A percentile compares a stretch with the other conserved stretches of the same genome.
These are phyloP conservation scores for Verticillium nonalfalfae DNA, from an alignment of 2,329 filamentous ascomycete genomes.

Conservation along the genomic window DNA sequence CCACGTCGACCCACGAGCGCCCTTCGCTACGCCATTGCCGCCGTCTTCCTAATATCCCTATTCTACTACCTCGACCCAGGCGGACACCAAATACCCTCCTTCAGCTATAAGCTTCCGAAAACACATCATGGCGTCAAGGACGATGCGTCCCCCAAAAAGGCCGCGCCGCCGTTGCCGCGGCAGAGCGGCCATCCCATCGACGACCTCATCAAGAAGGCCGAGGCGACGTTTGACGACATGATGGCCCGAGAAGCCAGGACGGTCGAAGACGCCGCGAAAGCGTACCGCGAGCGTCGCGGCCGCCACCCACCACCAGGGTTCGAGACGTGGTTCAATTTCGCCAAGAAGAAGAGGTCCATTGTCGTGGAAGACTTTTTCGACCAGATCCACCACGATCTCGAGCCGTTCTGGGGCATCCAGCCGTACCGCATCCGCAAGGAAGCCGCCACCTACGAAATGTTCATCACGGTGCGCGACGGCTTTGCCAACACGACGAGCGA, in stretches of 20 bases:
- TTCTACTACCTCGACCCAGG: slow-evolving; percentile 21
- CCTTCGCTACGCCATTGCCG: slow-evolving; percentile 56
- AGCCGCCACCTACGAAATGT: slow-evolving; percentile 51
- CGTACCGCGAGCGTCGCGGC: slow-evolving; percentile 38
- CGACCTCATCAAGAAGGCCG: slow-evolving; percentile 31
- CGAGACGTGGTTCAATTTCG: slow-evolving; percentile 39
- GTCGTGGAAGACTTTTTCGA: slow-evolving; percentile 44
- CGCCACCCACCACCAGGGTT: slow-evolving; percentile 43
- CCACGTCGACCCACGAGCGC: slow-evolving; percentile 36
- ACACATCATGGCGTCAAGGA: not conserved
- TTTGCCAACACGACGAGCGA: slow-evolving; percentile 44
- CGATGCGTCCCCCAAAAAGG: not conserved
- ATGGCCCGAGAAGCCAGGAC: slow-evolving; percentile 33
- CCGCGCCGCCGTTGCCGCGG: not conserved
- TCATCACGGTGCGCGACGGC: slow-evolving; percentile 49
- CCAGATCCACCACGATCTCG: slow-evolving; percentile 45
- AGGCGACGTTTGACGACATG: slow-evolving; percentile 27
- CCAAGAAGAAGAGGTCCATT: slow-evolving; percentile 31
- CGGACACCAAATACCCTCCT: slow-evolving; percentile 4
- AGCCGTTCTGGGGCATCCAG: slow-evolving; percentile 49
- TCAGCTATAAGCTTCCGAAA: not conserved
- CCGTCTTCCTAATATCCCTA: slow-evolving; percentile 46
- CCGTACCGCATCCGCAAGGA: slow-evolving; percentile 42
- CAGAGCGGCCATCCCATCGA: slow-evolving; percentile 34
- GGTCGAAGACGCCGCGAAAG: slow-evolving; percentile 35